phyloP scores from a whole-genome alignment of 139 green algal genomes.

The Coelastrella sp. region DNA sequence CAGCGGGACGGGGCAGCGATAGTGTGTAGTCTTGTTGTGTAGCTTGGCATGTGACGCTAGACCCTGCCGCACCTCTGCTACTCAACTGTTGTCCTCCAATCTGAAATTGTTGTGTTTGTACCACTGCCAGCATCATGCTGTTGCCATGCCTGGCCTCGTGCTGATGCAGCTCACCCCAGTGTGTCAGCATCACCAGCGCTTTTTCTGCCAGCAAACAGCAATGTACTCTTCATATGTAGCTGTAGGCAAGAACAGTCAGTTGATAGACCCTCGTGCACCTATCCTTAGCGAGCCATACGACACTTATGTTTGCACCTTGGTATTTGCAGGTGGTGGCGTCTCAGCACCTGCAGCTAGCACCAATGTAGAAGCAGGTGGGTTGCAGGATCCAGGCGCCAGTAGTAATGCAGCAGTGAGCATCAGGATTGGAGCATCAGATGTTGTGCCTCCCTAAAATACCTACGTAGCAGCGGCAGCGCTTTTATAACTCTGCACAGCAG shows the following conservation, averaged over 20 bases:
- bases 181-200: not conserved
- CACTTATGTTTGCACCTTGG: not conserved
- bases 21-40: too few species aligned
- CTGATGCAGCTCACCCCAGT: not conserved
- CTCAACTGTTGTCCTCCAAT: not conserved
- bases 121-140: too few species aligned
- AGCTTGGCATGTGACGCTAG: not conserved
- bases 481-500: not conserved
- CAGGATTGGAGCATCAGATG: not conserved
- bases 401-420: not conserved
- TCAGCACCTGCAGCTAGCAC: not conserved
- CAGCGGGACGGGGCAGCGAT: too few species aligned
- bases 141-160: not conserved
- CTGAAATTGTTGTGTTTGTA: not conserved
- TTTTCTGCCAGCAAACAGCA: too few species aligned
- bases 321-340: not conserved
- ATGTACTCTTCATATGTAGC: not conserved
- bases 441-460: not conserved
- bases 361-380: not conserved
- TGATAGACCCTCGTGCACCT: not conserved
- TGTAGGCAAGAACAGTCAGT: not conserved
- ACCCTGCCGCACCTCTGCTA: not conserved
- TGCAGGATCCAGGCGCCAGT: not conserved
- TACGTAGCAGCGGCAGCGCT: not conserved
- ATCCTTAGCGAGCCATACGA: not conserved